Evolutionary conservation across 2,329 filamentous ascomycete species (phyloP), one percentile per base, ranked within the genome.

Genomic region (Trichoderma breve): DNA sequence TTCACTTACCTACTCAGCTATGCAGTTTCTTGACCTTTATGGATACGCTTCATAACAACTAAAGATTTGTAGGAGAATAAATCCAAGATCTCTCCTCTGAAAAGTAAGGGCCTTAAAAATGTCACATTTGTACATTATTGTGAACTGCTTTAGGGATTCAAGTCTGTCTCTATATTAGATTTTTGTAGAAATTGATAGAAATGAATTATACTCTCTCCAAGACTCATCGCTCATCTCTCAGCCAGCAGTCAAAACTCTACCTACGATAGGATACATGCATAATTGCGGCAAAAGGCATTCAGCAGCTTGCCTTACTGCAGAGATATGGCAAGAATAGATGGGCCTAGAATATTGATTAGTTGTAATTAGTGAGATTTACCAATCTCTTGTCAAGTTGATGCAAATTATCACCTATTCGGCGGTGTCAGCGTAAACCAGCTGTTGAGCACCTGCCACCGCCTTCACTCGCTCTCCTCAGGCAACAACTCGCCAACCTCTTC

Each of bases 381-480:
- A 21, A 4, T 32, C 0, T n/a, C 12, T 2, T 24, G 5, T 14
- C 47, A 14, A 21, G 18, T 34, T 60, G 5, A 15, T 60, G 30
- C 57, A 34, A 8, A 11, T 60, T 11, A 7, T n/a, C 28, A 1
- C 4, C 43, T 3, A 21, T 32, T 24, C 8, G 39, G 57, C 21
- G 21, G 67, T 53, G 57, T 7, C 66, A 24, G 51, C 14, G 32
- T 18, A 14, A 21, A 18, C 21, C 67, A 70, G 55, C 34, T 61
- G 43, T 43, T 28, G 7, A 36, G 67, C 67, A 70, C 39, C 67
- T 70, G 67, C 57, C 67, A 70, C 28, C 24, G 28, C 55, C 43
- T 28, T 60, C 36, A 7, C 28, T 53, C 47, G 32, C 14, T 36
- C 28, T 28, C 39, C 39, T 70, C 53, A 30, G 34, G 55, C 55